phyloP scores from a whole-genome alignment of 2,329 filamentous ascomycete genomes.

The Sporothrix pallida region DNA sequence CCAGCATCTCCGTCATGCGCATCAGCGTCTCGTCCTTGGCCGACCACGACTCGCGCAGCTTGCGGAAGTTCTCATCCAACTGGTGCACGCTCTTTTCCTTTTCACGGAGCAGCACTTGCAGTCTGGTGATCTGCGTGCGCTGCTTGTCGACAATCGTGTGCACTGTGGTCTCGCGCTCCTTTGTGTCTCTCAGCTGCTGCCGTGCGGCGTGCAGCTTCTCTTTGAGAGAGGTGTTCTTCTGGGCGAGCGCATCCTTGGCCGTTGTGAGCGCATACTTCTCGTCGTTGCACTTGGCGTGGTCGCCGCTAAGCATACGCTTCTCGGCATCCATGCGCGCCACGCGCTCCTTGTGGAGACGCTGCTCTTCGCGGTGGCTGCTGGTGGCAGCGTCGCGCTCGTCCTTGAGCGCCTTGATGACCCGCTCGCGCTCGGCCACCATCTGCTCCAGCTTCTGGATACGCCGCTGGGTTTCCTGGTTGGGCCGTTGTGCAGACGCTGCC shows the following conservation, averaged over 20 bases:
- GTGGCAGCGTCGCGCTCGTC: conserved; percentile 37
- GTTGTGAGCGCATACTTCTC: conserved; percentile 33
- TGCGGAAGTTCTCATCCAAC: conserved; percentile 38
- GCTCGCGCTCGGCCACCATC: conserved; percentile 38
- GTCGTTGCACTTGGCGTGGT: conserved; percentile 38
- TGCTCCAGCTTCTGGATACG: conserved; percentile 38
- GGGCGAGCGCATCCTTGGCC: conserved; percentile 29
- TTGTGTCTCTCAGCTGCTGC: conserved; percentile 22
- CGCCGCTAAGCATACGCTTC: conserved; percentile 37
- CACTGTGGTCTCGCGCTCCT: conserved; percentile 33
- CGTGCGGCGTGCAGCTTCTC: conserved; percentile 31
- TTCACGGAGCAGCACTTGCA: conserved; percentile 35
- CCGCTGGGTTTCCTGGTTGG: conserved; percentile 35
- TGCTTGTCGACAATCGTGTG: conserved; percentile 36
- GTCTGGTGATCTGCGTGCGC: conserved; percentile 34
- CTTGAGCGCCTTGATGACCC: conserved; percentile 38
- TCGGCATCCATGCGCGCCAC: conserved; percentile 37
- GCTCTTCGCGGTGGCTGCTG: conserved; percentile 38
- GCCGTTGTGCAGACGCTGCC: conserved; percentile 22
- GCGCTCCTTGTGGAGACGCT: conserved; percentile 36
- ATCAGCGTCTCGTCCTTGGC: conserved; percentile 37
- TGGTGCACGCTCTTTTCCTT: conserved; percentile 38
- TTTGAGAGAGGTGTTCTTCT: conserved; percentile 33
- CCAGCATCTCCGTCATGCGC: conserved; percentile 36
- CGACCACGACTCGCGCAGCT: conserved; percentile 38